Percentiles rank a stretch among this genome's conserved stretches.
phyloP scores from a whole-genome alignment of 2,329 filamentous ascomycete species.

The Fusarium redolens region DNA sequence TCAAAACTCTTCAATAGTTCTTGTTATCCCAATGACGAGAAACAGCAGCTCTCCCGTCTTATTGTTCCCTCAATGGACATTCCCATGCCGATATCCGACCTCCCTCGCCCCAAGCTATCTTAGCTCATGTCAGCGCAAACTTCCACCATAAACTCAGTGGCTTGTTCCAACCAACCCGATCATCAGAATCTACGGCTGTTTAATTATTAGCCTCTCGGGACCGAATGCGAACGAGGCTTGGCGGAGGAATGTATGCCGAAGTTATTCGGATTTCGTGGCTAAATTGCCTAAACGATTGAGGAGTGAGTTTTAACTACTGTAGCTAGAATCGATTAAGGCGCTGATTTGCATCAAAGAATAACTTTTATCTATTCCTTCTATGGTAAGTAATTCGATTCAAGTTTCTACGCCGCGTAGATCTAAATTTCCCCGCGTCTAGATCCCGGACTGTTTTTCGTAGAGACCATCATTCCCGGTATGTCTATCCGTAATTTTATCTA shows the following conservation, averaged over 20 bases:
- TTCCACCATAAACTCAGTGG: background rate
- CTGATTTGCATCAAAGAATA: background rate
- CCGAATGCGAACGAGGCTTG: background rate
- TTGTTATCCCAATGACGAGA: no score
- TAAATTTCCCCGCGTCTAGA: background rate
- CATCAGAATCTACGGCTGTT: background rate
- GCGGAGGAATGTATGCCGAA: background rate
- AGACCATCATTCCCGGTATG: background rate
- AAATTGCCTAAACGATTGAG: background rate
- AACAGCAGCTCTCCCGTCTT: background rate
- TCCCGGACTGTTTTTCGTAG: background rate
- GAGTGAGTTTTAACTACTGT: background rate
- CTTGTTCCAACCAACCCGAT: background rate
- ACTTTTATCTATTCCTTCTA: slow-evolving; percentile 24
- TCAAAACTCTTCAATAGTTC: no score
- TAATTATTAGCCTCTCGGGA: background rate
- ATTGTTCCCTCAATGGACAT: background rate
- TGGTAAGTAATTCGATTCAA: background rate
- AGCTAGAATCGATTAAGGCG: background rate
- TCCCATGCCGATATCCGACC: slow-evolving; percentile 3
- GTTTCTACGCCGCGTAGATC: background rate
- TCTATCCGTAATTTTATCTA: background rate
- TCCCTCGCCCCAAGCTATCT: background rate
- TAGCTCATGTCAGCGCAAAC: background rate
- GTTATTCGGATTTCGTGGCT: background rate